Evolutionary conservation across 148 eudicot species (phyloP).

Genomic region (Polygonum maritimum): DNA sequence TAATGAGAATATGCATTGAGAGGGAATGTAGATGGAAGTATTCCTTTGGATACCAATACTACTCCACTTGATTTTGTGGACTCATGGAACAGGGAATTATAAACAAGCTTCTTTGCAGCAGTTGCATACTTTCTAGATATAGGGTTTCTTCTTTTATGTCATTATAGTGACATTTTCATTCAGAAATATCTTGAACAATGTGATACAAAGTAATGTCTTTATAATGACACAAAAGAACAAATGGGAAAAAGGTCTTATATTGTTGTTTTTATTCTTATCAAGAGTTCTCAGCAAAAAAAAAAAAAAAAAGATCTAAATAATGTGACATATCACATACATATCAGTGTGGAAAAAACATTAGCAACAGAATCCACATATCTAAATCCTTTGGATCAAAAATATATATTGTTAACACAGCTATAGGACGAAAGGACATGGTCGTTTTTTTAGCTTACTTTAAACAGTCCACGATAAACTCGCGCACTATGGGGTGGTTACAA

Average conservation of each 20-base stretch:
- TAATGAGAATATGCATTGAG: background rate
- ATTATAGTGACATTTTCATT: too few species aligned
- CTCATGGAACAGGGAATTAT: background rate
- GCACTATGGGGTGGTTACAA: constrained; percentile 95
- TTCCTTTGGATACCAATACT: background rate
- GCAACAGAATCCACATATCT: background rate
- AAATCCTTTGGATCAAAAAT: background rate
- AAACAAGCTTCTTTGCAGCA: background rate
- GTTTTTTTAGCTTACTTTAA: constrained; percentile 42
- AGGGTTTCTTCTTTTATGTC: too few species aligned
- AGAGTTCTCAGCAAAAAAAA: background rate
- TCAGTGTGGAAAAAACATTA: background rate
- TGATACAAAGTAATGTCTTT: too few species aligned
- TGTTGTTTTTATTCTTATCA: background rate
- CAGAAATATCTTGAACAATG: too few species aligned
- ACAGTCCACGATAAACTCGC: constrained; percentile 87
- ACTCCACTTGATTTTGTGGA: background rate
- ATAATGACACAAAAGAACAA: too few species aligned
- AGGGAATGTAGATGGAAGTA: background rate
- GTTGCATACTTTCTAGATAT: background rate
- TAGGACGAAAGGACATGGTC: background rate
- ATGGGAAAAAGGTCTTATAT: background rate
- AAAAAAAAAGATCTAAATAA: background rate
- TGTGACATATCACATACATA: background rate
- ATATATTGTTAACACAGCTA: background rate